Conservation (phyloP, 345 rosid species). For the Diplotaxis tenuifolia region DNA sequence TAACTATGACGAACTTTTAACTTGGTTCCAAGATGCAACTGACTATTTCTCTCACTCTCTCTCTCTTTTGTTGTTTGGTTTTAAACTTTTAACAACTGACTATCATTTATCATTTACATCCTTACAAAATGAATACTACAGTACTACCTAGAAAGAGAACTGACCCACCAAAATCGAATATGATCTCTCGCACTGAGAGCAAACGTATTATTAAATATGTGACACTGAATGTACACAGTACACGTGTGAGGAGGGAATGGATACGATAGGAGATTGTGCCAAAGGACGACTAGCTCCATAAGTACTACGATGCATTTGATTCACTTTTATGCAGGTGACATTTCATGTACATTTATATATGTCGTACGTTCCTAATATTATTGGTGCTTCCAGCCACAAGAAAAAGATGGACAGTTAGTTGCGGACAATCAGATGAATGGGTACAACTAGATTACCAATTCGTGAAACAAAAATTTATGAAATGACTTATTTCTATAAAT, state of each 20-base stretch:
- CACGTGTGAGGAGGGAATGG: slow-evolving; percentile 18
- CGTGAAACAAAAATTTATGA: neutral
- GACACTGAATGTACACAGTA: slow-evolving; percentile 22
- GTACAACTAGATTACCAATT: too few species aligned
- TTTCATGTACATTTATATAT: neutral
- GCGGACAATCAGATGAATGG: slow-evolving; percentile 21
- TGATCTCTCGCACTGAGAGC: slow-evolving; percentile 8
- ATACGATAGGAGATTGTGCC: slow-evolving; percentile 29
- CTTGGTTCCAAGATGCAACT: slow-evolving; percentile 7
- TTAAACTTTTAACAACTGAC: slow-evolving; percentile 14
- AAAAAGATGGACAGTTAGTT: slow-evolving; percentile 28
- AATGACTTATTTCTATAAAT: neutral
- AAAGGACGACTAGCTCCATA: slow-evolving; percentile 19
- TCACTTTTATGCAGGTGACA: slow-evolving; percentile 17
- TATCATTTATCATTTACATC: slow-evolving; percentile 10
- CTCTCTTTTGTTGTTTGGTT: neutral
- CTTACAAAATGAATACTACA: slow-evolving; percentile 27
- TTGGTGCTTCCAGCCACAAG: slow-evolving; percentile 32
- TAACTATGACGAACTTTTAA: neutral
- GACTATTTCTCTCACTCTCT: neutral
- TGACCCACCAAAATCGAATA: slow-evolving; percentile 12
- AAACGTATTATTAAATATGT: slow-evolving; percentile 20
- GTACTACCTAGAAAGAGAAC: neutral
- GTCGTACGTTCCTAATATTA: slow-evolving; percentile 33
- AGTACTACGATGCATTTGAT: slow-evolving; percentile 7